Percentiles rank a stretch among this genome's conserved stretches.
Evolutionary conservation across 2,329 filamentous ascomycete genomes (phyloP).

Genomic region (Saccharata proteae): DNA sequence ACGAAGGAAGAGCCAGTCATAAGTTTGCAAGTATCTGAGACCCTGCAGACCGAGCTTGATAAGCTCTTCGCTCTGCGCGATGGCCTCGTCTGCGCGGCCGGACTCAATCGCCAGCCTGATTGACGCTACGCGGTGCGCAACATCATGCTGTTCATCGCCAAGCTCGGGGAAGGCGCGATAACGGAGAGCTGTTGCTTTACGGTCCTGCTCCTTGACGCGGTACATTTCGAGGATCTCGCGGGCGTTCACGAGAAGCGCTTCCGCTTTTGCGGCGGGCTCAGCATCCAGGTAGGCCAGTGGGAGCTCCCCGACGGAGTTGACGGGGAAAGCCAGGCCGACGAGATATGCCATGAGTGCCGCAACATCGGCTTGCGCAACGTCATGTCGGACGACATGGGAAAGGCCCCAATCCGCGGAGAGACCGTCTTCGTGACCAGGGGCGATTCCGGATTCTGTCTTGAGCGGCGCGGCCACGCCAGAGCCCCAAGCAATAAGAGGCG

Average conservation of each 20-base stretch:
- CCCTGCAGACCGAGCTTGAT: slow-evolving; percentile 70
- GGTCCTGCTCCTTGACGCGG: slow-evolving; percentile 78
- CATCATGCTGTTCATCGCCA: slow-evolving; percentile 47
- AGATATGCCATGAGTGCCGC: slow-evolving; percentile 94
- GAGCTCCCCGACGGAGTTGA: slow-evolving; percentile 90
- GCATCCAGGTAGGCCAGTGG: slow-evolving; percentile 73
- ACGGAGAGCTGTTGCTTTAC: slow-evolving; percentile 60
- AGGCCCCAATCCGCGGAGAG: slow-evolving; percentile 85
- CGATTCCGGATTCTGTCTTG: slow-evolving; percentile 41
- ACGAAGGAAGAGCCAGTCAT: slow-evolving; percentile 93
- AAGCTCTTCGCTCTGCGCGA: slow-evolving; percentile 62
- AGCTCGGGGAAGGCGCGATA: slow-evolving; percentile 68
- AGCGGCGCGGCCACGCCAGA: slow-evolving; percentile 74
- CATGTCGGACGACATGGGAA: slow-evolving; percentile 68
- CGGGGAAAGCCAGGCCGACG: slow-evolving; percentile 76
- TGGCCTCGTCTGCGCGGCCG: slow-evolving; percentile 62
- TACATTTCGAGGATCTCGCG: slow-evolving; percentile 91
- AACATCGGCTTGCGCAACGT: slow-evolving; percentile 88
- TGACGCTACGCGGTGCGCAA: slow-evolving; percentile 53
- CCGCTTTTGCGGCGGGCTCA: slow-evolving; percentile 62
- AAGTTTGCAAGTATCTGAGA: slow-evolving; percentile 88
- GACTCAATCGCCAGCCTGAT: slow-evolving; percentile 57
- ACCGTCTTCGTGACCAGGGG: slow-evolving; percentile 73
- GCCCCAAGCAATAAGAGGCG: slow-evolving; percentile 86
- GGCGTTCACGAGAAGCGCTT: slow-evolving; percentile 74